phyloP scores from a whole-genome alignment of 805 yeast genomes.

The Alloascoidea africana region DNA sequence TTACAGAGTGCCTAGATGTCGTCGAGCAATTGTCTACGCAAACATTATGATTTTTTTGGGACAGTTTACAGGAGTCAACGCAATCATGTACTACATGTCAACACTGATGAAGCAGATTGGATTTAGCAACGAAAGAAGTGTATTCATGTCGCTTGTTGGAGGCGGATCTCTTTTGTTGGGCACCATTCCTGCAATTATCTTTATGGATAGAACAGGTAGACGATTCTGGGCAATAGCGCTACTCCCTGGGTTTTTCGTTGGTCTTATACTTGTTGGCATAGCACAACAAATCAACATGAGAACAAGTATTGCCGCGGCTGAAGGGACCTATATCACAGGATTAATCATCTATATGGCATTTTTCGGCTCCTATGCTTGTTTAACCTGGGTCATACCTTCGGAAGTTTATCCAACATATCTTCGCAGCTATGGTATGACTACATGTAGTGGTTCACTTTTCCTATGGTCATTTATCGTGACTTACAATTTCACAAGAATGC shows the following conservation, averaged over 20 bases:
- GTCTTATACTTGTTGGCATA: slow-evolving; percentile 42
- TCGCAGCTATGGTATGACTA: slow-evolving; percentile 52
- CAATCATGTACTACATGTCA: slow-evolving; percentile 50
- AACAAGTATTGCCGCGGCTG: slow-evolving; percentile 28
- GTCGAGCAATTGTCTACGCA: slow-evolving; percentile 46
- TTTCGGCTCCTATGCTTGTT: slow-evolving; percentile 51
- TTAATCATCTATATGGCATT: slow-evolving; percentile 47
- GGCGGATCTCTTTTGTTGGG: slow-evolving; percentile 50
- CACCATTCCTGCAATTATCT: slow-evolving; percentile 49
- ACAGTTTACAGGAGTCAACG: slow-evolving; percentile 57
- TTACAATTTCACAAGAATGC: slow-evolving; percentile 45
- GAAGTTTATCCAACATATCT: slow-evolving; percentile 45
- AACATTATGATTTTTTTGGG: slow-evolving; percentile 42
- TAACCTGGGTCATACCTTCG: slow-evolving; percentile 57
- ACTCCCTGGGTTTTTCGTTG: slow-evolving; percentile 38
- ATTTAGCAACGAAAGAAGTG: slow-evolving; percentile 32
- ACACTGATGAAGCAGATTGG: slow-evolving; percentile 41
- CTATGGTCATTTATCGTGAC: slow-evolving; percentile 51
- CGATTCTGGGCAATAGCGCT: slow-evolving; percentile 46
- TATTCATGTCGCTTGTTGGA: slow-evolving; percentile 55
- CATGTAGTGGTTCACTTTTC: slow-evolving; percentile 38
- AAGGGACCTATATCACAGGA: slow-evolving; percentile 48
- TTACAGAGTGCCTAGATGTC: slow-evolving; percentile 37
- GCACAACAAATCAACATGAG: slow-evolving; percentile 30
- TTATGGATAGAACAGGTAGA: slow-evolving; percentile 42